A percentile compares a stretch with the other conserved stretches of the same genome.
phyloP scores from a whole-genome alignment of 2,329 filamentous ascomycete species.

The Colletotrichum theobromicola region DNA sequence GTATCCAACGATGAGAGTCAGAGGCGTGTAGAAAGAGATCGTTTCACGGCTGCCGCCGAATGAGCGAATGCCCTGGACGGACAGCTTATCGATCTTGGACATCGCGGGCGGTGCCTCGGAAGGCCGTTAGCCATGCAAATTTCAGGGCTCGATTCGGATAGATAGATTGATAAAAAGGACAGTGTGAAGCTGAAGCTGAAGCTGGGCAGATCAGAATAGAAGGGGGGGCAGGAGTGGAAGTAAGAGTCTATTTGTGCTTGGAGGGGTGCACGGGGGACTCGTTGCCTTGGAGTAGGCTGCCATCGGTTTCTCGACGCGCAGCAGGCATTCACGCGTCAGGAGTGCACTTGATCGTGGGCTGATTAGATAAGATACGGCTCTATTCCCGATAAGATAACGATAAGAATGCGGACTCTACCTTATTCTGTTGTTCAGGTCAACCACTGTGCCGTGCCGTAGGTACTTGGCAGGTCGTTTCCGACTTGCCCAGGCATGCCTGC shows the following conservation, averaged over 20 bases:
- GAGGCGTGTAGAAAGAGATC: constrained; percentile 86
- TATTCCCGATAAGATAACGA: background rate
- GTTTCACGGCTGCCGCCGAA: constrained; percentile 77
- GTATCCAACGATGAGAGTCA: constrained; percentile 95
- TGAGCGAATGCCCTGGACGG: constrained; percentile 82
- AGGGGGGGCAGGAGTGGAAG: background rate
- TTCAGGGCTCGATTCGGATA: background rate
- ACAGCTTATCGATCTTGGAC: constrained; percentile 90
- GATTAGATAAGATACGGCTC: background rate
- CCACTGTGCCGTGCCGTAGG: no score
- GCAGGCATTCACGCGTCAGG: background rate
- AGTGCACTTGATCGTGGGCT: background rate
- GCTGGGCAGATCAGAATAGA: background rate
- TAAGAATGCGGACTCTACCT: background rate
- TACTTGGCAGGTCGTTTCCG: no score
- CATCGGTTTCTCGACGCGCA: background rate
- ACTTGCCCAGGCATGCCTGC: background rate
- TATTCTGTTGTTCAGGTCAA: no score
- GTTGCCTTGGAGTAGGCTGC: background rate
- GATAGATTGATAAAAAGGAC: background rate
- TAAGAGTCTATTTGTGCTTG: background rate
- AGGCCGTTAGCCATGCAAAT: background rate
- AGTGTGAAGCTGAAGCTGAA: background rate
- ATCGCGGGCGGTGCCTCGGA: constrained; percentile 36
- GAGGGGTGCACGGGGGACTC: background rate